These are phyloP conservation scores for Fraxinus americana DNA, from an alignment of 257 asterid genomes.

Conservation along the genomic window DNA sequence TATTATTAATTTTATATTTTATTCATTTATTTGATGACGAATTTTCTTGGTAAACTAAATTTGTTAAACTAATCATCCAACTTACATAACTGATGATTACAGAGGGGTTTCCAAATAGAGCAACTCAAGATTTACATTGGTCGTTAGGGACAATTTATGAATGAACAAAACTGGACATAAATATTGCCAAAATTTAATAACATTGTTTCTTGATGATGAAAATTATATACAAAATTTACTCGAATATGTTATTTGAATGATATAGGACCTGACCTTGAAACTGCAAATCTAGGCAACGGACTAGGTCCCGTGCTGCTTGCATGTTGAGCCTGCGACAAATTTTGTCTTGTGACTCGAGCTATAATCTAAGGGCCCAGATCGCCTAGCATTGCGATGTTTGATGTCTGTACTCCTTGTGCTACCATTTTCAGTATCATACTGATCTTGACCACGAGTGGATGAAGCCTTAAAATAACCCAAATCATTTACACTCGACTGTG, in stretches of 20 bases:
- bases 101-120: too few species aligned
- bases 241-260: slow-evolving; percentile 50
- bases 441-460: slow-evolving; percentile 64
- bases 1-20: too few species aligned
- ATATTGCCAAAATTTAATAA: background rate
- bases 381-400: slow-evolving; percentile 56
- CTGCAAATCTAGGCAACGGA: slow-evolving; percentile 91
- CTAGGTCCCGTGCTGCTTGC: slow-evolving; percentile 88
- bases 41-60: too few species aligned
- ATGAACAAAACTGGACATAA: background rate
- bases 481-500: slow-evolving; percentile 51
- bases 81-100: background rate
- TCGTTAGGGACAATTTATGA: background rate
- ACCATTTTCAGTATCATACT: slow-evolving; percentile 53
- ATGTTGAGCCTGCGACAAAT: slow-evolving; percentile 74
- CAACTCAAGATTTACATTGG: background rate
- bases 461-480: slow-evolving; percentile 65
- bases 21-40: too few species aligned
- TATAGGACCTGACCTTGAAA: slow-evolving; percentile 94
- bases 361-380: slow-evolving; percentile 95
- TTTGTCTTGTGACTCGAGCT: slow-evolving; percentile 66
- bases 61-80: background rate
- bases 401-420: slow-evolving; percentile 50
- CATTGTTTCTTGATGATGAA: background rate
- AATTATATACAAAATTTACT: background rate